Evolutionary conservation across 2,329 filamentous ascomycete species (phyloP).

Genomic region (Ophiostoma populinum): DNA sequence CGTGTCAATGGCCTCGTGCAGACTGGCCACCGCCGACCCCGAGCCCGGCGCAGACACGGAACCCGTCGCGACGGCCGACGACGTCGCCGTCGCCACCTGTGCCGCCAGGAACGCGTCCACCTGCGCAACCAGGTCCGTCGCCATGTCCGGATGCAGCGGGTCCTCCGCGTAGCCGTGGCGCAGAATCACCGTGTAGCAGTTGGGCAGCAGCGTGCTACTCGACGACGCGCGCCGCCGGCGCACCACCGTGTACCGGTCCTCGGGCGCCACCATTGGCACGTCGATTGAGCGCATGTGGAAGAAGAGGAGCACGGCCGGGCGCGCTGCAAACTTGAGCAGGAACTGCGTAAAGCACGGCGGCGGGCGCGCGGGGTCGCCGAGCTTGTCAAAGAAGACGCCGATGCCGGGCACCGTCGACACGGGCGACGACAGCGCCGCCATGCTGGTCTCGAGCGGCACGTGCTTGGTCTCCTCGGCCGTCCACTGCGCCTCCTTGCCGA

Average conservation of each 20-base stretch:
- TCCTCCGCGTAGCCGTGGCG: conserved; percentile 60
- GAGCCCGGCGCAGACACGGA: not conserved
- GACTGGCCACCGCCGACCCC: not conserved
- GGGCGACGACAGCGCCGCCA: conserved; percentile 9
- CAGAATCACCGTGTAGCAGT: conserved; percentile 51
- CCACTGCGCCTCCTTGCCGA: conserved; percentile 67
- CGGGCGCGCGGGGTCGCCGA: conserved; percentile 35
- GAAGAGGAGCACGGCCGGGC: conserved; percentile 54
- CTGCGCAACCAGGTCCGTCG: conserved; percentile 34
- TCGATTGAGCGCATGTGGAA: conserved; percentile 53
- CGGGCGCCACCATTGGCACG: conserved; percentile 33
- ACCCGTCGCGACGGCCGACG: conserved; percentile 1
- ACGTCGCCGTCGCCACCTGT: conserved; percentile 7
- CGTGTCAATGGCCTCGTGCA: conserved; percentile 20
- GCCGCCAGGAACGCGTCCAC: conserved; percentile 31
- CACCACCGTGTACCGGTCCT: conserved; percentile 30
- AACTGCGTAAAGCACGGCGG: conserved; percentile 58
- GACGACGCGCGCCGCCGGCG: conserved; percentile 11
- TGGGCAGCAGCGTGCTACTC: conserved; percentile 24
- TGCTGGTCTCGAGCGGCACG: conserved; percentile 24
- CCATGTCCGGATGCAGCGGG: conserved; percentile 48
- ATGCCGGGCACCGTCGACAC: conserved; percentile 35
- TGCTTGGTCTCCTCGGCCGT: conserved; percentile 46
- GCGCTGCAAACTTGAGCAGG: conserved; percentile 49
- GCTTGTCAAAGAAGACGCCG: conserved; percentile 67